Percentiles rank a stretch among this genome's conserved stretches.
Conservation (phyloP, 108 stramenopile species). For the Thalassiosira profunda region DNA sequence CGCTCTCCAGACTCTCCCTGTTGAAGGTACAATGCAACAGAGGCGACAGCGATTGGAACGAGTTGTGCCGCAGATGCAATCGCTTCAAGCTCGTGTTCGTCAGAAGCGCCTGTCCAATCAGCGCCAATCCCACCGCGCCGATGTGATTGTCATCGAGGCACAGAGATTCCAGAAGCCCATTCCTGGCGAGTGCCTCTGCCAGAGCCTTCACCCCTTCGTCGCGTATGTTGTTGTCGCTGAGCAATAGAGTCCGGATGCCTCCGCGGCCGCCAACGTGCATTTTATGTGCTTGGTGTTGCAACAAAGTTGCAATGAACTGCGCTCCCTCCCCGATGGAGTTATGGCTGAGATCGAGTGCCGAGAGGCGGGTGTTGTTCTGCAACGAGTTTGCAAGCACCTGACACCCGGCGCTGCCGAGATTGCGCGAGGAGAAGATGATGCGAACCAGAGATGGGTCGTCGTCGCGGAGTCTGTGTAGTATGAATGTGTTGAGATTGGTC, state of each 20-base stretch:
- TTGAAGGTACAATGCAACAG: slow-evolving; percentile 33
- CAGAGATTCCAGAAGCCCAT: slow-evolving; percentile 18
- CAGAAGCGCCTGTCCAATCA: slow-evolving; percentile 12
- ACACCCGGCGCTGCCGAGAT: slow-evolving; percentile 23
- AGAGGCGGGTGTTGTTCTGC: slow-evolving; percentile 13
- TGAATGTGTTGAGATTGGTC: slow-evolving; percentile 18
- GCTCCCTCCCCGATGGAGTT: slow-evolving; percentile 29
- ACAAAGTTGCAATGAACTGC: slow-evolving; percentile 15
- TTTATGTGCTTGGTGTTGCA: slow-evolving; percentile 11
- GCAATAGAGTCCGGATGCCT: slow-evolving; percentile 28
- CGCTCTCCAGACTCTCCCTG: slow-evolving; percentile 19
- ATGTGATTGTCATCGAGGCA: slow-evolving; percentile 39
- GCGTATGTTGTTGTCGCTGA: slow-evolving; percentile 34
- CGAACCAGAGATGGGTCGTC: slow-evolving; percentile 25
- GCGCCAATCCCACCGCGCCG: slow-evolving; percentile 9
- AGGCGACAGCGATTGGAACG: slow-evolving; percentile 29
- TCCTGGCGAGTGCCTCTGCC: slow-evolving; percentile 25
- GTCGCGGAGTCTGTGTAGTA: slow-evolving; percentile 15
- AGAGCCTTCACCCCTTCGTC: slow-evolving; percentile 33
- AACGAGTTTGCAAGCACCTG: slow-evolving; percentile 8
- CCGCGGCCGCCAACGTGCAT: neutral
- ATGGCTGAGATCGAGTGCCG: slow-evolving; percentile 28
- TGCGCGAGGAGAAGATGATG: slow-evolving; percentile 35
- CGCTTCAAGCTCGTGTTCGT: slow-evolving; percentile 21
- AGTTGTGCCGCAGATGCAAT: slow-evolving; percentile 36